Percentiles rank a stretch among this genome's conserved stretches.
phyloP scores from a whole-genome alignment of 176 grass and related monocot genomes.

The Ensete ventricosum region DNA sequence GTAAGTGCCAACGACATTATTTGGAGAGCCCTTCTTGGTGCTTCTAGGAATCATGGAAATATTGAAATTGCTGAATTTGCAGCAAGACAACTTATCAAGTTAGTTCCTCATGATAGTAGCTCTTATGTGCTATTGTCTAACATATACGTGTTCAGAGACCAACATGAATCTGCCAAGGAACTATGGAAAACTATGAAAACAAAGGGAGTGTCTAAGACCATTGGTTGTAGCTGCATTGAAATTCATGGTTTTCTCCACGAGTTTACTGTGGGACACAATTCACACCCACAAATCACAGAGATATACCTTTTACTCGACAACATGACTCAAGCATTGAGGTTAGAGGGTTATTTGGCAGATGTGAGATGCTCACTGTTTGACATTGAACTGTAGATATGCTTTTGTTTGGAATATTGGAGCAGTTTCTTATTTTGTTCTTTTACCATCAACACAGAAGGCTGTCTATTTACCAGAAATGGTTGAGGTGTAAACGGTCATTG shows the following conservation, averaged over 20 bases:
- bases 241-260: slow-evolving; percentile 13
- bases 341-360: slow-evolving; percentile 3
- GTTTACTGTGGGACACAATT: slow-evolving; percentile 6
- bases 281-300: slow-evolving; percentile 13
- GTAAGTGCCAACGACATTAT: slow-evolving; percentile 17
- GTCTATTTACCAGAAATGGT: too few species aligned
- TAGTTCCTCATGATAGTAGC: slow-evolving; percentile 19
- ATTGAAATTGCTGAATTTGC: slow-evolving; percentile 12
- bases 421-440: too few species aligned
- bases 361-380: neutral
- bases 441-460: too few species aligned
- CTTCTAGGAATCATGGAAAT: slow-evolving; percentile 16
- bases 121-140: slow-evolving; percentile 19
- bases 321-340: slow-evolving; percentile 6
- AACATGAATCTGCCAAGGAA: slow-evolving; percentile 5
- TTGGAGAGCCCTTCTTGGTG: slow-evolving; percentile 22
- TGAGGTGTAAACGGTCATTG: too few species aligned
- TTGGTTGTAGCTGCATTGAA: slow-evolving; percentile 20
- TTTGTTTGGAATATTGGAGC: neutral
- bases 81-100: slow-evolving; percentile 8
- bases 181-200: slow-evolving; percentile 20
- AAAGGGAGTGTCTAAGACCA: slow-evolving; percentile 15
- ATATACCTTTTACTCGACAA: slow-evolving; percentile 6
- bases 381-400: neutral
- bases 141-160: slow-evolving; percentile 6